These are phyloP conservation scores for Phytopythium ostracodes DNA, from an alignment of 352 stramenopile genomes.

Conservation along the genomic window DNA sequence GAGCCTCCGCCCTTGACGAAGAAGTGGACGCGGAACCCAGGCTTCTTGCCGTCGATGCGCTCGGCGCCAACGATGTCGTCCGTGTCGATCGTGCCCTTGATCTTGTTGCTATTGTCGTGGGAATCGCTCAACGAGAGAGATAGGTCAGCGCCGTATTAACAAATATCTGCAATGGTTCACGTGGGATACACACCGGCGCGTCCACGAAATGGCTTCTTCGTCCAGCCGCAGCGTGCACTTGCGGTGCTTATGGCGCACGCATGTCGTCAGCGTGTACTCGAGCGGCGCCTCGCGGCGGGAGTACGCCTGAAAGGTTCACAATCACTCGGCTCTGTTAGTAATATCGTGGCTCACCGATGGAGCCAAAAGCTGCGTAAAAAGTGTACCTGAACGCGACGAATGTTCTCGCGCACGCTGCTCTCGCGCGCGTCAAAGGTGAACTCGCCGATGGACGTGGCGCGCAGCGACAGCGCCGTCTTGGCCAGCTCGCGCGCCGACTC, in stretches of 20 bases:
- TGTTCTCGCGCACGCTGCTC: conserved; percentile 62
- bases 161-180: too few species aligned
- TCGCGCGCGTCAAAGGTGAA: conserved; percentile 58
- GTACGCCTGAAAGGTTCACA: conserved; percentile 35
- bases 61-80: conserved; percentile 77
- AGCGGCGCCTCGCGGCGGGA: conserved; percentile 68
- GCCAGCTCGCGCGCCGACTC: conserved; percentile 64
- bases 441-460: conserved; percentile 70
- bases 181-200: conserved; percentile 19
- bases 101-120: conserved; percentile 22
- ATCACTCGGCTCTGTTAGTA: background rate
- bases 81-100: conserved; percentile 47
- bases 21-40: conserved; percentile 66
- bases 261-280: conserved; percentile 53
- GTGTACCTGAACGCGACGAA: conserved; percentile 64
- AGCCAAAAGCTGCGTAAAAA: too few species aligned
- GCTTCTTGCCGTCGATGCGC: conserved; percentile 20
- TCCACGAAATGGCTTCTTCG: conserved; percentile 60
- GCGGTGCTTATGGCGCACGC: conserved; percentile 39
- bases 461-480: conserved; percentile 61
- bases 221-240: conserved; percentile 60
- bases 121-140: background rate
- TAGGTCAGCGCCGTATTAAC: too few species aligned
- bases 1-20: conserved; percentile 64
- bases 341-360: background rate